Conservation (phyloP, 768 basidiomycete species). For the Pleurotus ostreatus region DNA sequence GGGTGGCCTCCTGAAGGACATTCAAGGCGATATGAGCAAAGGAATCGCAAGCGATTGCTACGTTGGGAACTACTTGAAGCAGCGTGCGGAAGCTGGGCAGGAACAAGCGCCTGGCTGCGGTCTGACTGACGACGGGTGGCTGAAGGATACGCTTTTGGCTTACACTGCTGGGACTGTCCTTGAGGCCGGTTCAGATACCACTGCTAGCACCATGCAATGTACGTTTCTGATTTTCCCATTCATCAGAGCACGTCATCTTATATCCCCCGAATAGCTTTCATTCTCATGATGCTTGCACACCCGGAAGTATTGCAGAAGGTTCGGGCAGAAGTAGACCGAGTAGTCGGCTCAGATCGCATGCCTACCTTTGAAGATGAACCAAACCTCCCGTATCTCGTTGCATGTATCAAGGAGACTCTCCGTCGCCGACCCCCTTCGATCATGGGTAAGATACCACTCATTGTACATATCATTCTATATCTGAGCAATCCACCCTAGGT, state of each 20-base stretch:
- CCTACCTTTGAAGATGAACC: slow-evolving; percentile 36
- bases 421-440: slow-evolving; percentile 47
- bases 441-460: slow-evolving; percentile 23
- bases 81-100: slow-evolving; percentile 18
- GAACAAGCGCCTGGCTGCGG: slow-evolving; percentile 21
- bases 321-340: slow-evolving; percentile 47
- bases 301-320: slow-evolving; percentile 47
- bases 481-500: neutral
- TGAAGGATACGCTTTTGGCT: slow-evolving; percentile 23
- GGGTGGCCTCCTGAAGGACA: slow-evolving; percentile 21
- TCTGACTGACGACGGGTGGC: slow-evolving; percentile 23
- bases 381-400: slow-evolving; percentile 45
- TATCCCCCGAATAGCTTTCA: slow-evolving; percentile 14
- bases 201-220: slow-evolving; percentile 19
- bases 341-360: slow-evolving; percentile 32
- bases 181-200: slow-evolving; percentile 27
- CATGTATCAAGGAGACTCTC: slow-evolving; percentile 42
- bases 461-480: neutral
- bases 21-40: slow-evolving; percentile 16
- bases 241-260: neutral
- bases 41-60: slow-evolving; percentile 17
- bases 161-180: slow-evolving; percentile 24
- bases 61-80: slow-evolving; percentile 18
- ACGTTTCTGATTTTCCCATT: slow-evolving; percentile 23
- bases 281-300: slow-evolving; percentile 12